Percentiles rank a stretch among this genome's conserved stretches.
Conservation (phyloP, 192 early-diverging fungal genomes). For the Entomortierella parvispora region DNA sequence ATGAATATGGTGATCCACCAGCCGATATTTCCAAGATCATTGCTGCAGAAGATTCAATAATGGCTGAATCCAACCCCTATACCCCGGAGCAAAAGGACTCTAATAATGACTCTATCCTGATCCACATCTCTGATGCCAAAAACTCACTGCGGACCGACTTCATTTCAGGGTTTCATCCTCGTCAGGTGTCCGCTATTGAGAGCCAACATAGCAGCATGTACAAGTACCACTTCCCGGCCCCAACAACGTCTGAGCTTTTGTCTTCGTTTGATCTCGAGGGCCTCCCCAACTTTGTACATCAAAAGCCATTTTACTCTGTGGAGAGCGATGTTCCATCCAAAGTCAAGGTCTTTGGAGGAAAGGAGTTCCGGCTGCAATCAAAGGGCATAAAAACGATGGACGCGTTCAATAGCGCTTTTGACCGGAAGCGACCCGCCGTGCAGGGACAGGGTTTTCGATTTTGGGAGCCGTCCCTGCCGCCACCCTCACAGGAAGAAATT, state of each 20-base stretch:
- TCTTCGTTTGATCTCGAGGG: slow-evolving; percentile 30
- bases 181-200: no score
- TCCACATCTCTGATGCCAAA: no score
- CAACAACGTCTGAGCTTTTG: slow-evolving; percentile 51
- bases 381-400: slow-evolving; percentile 25
- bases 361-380: slow-evolving; percentile 62
- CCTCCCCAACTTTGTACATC: slow-evolving; percentile 58
- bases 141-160: no score
- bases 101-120: no score
- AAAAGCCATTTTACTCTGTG: slow-evolving; percentile 69
- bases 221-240: slow-evolving; percentile 47
- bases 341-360: slow-evolving; percentile 66
- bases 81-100: neutral
- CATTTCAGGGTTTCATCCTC: no score
- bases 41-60: slow-evolving; percentile 21
- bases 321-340: slow-evolving; percentile 64
- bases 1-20: no score
- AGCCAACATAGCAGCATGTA: slow-evolving; percentile 2
- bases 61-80: neutral
- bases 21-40: neutral
- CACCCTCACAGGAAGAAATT: slow-evolving; percentile 50
- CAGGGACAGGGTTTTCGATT: slow-evolving; percentile 13
- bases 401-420: slow-evolving; percentile 12
- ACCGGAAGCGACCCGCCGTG: neutral
- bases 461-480: slow-evolving; percentile 42